Evolutionary conservation across 495 filamentous ascomycete species (phyloP), one percentile per base, ranked within the genome.

Genomic region (Daldinia vernicosa): DNA sequence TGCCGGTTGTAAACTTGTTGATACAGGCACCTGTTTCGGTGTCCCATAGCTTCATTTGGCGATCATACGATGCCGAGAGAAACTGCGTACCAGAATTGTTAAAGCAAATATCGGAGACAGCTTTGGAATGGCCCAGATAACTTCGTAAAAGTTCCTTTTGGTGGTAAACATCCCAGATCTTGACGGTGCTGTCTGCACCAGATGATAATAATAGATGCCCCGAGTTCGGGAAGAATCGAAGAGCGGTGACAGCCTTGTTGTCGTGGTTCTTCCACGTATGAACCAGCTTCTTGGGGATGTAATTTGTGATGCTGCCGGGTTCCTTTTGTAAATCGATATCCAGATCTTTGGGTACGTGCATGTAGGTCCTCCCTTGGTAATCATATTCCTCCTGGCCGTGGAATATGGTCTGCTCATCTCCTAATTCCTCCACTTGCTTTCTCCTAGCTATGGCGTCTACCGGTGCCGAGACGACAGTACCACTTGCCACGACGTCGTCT

Each of bases 11-110:
- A 84, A 96, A 98, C 55, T 92, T 91, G 63, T 89, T 89, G 50
- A 96, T 74, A 75, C 94, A 98, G 71, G 89, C 84, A 7, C 95
- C 95, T 27, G 94, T 97, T 81, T 99, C 95, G 9, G 94, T 97
- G 78, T 98, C 95, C 95, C 95, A 99, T 56, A 98, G 85, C 81
- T 98, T 97, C 80, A 98, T 97, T 79, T 92, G 89, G 53, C 94
- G 89, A 76, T 99, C 95, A 79, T 94, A 98, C 51, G 91, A 93
- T 19, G 91, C 92, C n/a, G 93, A 93, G 45, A 98, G 84, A 86
- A 99, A 98, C 62, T 89, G 89, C 6, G 85, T 92, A n/a, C 95
- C 95, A 28, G 85, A 83, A 0, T 85, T 85, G 69, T 91, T 91
- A 87, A 98, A 98, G 72, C 90, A 91, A 68, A 96, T 89, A 78